Conservation (phyloP, 108 stramenopile species). For the Nannochloropsis gaditana region DNA sequence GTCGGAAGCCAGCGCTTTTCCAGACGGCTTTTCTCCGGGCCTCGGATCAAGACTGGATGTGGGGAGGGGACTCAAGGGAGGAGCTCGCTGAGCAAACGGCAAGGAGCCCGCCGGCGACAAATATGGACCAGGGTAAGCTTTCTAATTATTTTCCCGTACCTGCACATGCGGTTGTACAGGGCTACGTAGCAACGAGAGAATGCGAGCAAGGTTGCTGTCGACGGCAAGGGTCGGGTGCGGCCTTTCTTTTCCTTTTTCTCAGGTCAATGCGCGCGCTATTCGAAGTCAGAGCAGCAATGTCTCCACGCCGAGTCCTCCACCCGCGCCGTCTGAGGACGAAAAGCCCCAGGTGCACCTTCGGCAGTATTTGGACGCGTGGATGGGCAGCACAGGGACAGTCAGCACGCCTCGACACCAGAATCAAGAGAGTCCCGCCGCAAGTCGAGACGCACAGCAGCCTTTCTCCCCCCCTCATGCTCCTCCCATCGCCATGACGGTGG, state of each 20-base stretch:
- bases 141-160: no score
- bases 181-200: background rate
- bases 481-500: background rate
- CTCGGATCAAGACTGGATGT: no score
- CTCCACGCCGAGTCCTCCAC: background rate
- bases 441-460: no score
- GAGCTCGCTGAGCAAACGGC: no score
- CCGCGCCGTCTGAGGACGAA: background rate
- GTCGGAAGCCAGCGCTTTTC: no score
- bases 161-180: no score
- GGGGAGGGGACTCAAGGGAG: no score
- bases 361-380: background rate
- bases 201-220: background rate
- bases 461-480: background rate
- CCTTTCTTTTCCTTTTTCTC: background rate
- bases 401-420: background rate
- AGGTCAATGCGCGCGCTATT: background rate
- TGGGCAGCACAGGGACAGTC: background rate
- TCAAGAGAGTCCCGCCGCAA: background rate
- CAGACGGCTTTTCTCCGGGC: no score
- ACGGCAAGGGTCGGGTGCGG: background rate
- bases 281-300: background rate
- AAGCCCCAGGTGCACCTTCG: constrained; percentile 16
- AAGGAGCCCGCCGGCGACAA: no score
- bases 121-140: no score